phyloP scores from a whole-genome alignment of 805 yeast species.

The Metschnikowia colocasiae region DNA sequence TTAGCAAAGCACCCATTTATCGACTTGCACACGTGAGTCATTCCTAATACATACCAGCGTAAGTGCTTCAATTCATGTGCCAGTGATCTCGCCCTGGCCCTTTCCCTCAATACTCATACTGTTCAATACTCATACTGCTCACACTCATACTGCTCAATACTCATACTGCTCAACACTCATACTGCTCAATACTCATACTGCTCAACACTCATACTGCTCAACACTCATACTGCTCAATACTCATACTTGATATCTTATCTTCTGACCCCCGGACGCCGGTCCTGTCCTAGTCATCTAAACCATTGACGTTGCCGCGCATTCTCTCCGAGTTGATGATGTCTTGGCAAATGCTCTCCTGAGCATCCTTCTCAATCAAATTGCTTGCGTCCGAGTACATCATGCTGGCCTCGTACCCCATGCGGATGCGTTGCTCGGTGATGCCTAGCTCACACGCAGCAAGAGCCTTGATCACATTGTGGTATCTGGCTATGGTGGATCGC shows the following conservation, averaged over 20 bases:
- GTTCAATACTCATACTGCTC: too few relatives aligned
- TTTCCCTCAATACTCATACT: too few relatives aligned
- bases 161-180: too few relatives aligned
- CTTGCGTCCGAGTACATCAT: constrained; percentile 56
- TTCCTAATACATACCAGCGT: background rate
- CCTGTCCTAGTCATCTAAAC: background rate
- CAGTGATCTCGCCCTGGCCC: too few relatives aligned
- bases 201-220: too few relatives aligned
- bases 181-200: too few relatives aligned
- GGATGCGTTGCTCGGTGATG: constrained; percentile 74
- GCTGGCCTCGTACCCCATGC: constrained; percentile 85
- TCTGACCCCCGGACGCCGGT: too few relatives aligned
- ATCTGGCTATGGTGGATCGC: constrained; percentile 76
- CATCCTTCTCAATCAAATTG: constrained; percentile 60
- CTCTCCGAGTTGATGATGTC: constrained; percentile 69
- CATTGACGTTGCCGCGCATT: constrained; percentile 55
- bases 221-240: too few relatives aligned
- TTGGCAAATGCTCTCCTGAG: constrained; percentile 67
- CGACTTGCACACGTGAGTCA: background rate
- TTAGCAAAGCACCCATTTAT: background rate
- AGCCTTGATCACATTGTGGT: constrained; percentile 78
- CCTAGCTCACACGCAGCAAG: constrained; percentile 83
- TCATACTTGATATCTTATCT: too few relatives aligned
- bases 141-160: too few relatives aligned
- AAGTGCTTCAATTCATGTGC: too few relatives aligned